phyloP scores from a whole-genome alignment of 2,329 filamentous ascomycete species.

The Diaporthe capsici region DNA sequence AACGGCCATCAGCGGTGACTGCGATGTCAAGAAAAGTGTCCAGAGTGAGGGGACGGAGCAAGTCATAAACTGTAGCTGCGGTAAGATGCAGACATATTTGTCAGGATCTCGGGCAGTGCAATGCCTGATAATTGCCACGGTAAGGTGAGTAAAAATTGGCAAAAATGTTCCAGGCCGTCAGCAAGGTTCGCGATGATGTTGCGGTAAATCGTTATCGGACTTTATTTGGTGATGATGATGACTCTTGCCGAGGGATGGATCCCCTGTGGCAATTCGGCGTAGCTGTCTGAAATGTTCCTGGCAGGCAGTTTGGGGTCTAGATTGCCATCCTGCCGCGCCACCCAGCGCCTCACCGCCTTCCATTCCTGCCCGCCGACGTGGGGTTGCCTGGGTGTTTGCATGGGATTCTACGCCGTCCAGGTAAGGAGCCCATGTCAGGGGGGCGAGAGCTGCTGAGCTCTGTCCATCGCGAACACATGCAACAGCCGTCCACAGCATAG shows the following conservation, averaged over 20 bases:
- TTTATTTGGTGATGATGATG: constrained; percentile 27
- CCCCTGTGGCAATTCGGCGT: constrained; percentile 15
- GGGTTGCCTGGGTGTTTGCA: neutral
- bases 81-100: constrained; percentile 30
- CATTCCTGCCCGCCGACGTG: constrained; percentile 10
- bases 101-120: constrained; percentile 23
- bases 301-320: constrained; percentile 11
- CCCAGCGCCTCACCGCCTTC: constrained; percentile 27
- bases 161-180: neutral
- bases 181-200: constrained; percentile 6
- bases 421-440: constrained; percentile 13
- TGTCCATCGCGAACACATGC: neutral
- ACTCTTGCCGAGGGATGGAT: constrained; percentile 35
- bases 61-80: constrained; percentile 15
- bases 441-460: neutral
- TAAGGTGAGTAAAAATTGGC: neutral
- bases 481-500: neutral
- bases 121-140: constrained; percentile 3
- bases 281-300: neutral
- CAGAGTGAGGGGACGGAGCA: neutral
- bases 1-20: constrained; percentile 3
- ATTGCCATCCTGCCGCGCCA: constrained; percentile 8
- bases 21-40: neutral
- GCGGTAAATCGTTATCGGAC: constrained; percentile 14
- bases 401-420: neutral